Evolutionary conservation across 2,329 filamentous ascomycete genomes (phyloP).

Genomic region (Beauveria bassiana): DNA sequence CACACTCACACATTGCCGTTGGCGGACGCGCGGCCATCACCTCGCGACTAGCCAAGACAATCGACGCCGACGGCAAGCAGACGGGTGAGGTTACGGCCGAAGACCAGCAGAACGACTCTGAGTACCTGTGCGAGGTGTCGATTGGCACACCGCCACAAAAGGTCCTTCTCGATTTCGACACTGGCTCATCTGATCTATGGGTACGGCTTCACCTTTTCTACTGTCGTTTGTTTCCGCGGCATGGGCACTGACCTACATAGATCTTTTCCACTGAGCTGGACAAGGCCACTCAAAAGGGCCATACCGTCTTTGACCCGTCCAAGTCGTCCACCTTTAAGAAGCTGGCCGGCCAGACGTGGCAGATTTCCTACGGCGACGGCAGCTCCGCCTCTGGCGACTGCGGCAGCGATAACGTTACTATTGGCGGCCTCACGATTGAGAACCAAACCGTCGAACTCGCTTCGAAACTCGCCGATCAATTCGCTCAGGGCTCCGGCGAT

Average conservation of each 20-base stretch:
- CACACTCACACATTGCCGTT: background rate
- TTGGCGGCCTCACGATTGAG: constrained; percentile 34
- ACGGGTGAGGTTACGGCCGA: constrained; percentile 7
- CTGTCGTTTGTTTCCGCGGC: no score
- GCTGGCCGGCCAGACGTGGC: constrained; percentile 31
- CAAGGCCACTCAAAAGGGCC: constrained; percentile 22
- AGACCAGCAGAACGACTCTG: constrained; percentile 9
- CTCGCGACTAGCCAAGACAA: background rate
- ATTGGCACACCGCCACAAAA: constrained; percentile 28
- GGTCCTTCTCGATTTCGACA: constrained; percentile 34
- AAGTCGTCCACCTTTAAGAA: constrained; percentile 31
- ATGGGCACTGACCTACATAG: background rate
- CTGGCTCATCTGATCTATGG: constrained; percentile 34
- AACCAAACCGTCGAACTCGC: constrained; percentile 37
- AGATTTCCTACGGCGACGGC: constrained; percentile 36
- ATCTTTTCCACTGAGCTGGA: constrained; percentile 23
- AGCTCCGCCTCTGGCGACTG: constrained; percentile 37
- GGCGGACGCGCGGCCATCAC: background rate
- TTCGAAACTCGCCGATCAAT: constrained; percentile 29
- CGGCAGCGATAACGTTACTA: constrained; percentile 33
- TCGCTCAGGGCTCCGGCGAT: constrained; percentile 38
- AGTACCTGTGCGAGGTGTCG: constrained; percentile 4
- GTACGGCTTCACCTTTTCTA: constrained; percentile 12
- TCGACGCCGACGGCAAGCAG: background rate
- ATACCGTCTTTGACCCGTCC: constrained; percentile 30